Conservation (phyloP, 345 rosid species). For the Carallia brachiata region DNA sequence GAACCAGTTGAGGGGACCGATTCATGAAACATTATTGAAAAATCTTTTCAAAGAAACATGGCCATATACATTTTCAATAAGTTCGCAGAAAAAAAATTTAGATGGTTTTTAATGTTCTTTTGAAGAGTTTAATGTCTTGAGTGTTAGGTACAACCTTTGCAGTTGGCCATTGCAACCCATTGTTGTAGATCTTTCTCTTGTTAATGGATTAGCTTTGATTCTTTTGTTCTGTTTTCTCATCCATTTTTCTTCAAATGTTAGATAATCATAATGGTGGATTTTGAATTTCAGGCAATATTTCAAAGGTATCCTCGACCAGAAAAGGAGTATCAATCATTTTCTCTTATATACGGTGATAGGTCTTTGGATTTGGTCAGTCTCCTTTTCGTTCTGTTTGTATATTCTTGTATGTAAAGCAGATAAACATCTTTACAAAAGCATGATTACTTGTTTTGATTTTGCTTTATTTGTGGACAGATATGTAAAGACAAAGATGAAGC, state of each 20-base stretch:
- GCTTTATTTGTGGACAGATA: constrained; percentile 46
- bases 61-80: neutral
- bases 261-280: neutral
- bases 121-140: constrained; percentile 5
- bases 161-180: neutral
- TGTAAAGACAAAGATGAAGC: constrained; percentile 98
- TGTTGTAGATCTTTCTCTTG: neutral
- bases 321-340: constrained; percentile 36
- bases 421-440: neutral
- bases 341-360: constrained; percentile 31
- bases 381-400: neutral
- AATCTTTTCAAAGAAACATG: neutral
- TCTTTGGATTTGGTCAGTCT: constrained; percentile 33
- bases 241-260: neutral
- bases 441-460: neutral
- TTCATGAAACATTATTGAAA: neutral
- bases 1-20: neutral
- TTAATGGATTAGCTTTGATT: neutral
- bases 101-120: too few species aligned
- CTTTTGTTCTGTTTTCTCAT: neutral
- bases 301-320: constrained; percentile 36
- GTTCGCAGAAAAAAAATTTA: neutral
- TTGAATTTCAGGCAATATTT: constrained; percentile 30
- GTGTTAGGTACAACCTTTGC: neutral
- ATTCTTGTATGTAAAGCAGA: neutral